Evolutionary conservation across 306 rosid species (phyloP), one percentile per base, ranked within the genome.

Genomic region (Coriaria nepalensis): DNA sequence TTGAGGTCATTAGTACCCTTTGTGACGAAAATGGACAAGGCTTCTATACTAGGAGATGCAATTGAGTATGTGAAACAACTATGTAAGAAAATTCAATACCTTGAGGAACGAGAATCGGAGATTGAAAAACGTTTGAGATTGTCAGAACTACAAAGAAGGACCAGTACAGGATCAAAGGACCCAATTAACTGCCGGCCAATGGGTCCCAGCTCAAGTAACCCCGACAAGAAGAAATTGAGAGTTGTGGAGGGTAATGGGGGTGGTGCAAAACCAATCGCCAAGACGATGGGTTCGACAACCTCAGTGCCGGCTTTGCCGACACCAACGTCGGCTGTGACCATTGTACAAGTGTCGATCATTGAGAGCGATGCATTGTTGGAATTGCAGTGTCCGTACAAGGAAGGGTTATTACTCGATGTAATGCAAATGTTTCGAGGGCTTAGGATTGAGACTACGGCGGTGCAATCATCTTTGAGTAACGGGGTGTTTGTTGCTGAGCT

Each of bases 21-120:
- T 37, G 87, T 82, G 13, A 90, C 98, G 10, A 90, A 82, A 60
- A 90, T 85, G 95, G 98, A 90, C 74, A 79, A 90, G 46, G 94
- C 95, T 2, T 90, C 98, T 0, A 85, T 90, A 35, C 29, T 90
- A 33, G 98, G 95, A 0, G 98, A 90, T 60, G 82, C 98, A 0
- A 82, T 90, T n/a, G 95, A 90, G 63, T 90, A 90, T 34, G 60
- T 90, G 34, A 82, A 90, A 49, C 95, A 85, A 44, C 52, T 90
- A 2, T 72, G 82, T 0, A 68, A 80, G 43, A 81, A 75, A 64
- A 71, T 90, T 29, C 82, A 85, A 37, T 94, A 90, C 11, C 82
- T 90, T 0, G 98, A 90, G 64, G 56, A 68, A 62, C 65, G 73
- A 5, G 73, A 51, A 46, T 65, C 77, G 56, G 94, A 80, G 33